Conservation (phyloP, 1,284 basidiomycete species). For the Ganoderma lingzhi region DNA sequence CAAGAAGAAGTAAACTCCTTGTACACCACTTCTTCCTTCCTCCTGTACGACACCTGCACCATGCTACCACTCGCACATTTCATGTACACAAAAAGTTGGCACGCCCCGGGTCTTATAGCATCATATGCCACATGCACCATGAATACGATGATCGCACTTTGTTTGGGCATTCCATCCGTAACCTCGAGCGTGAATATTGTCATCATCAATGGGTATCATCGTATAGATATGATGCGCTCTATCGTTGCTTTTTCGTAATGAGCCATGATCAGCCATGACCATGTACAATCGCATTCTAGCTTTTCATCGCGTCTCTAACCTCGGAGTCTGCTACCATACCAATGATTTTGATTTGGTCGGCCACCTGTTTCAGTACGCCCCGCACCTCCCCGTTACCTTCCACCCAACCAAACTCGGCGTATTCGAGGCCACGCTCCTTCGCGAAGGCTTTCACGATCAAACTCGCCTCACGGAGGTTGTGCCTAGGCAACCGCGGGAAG, state of each 20-base stretch:
- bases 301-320: conserved; percentile 64
- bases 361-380: conserved; percentile 80
- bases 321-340: conserved; percentile 76
- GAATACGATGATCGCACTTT: conserved; percentile 37
- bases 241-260: neutral
- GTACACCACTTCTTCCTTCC: conserved; percentile 38
- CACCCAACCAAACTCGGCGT: conserved; percentile 91
- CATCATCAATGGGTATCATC: neutral
- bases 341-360: conserved; percentile 83
- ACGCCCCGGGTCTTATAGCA: conserved; percentile 42
- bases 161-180: conserved; percentile 21
- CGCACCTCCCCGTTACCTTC: conserved; percentile 85
- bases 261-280: neutral
- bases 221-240: neutral
- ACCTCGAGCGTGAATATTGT: neutral
- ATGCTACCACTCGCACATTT: conserved; percentile 39
- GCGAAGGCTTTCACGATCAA: conserved; percentile 88
- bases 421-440: conserved; percentile 83
- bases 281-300: conserved; percentile 20
- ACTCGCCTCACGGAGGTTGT: conserved; percentile 89
- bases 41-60: conserved; percentile 41
- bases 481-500: conserved; percentile 94
- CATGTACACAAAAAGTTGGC: conserved; percentile 50
- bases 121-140: conserved; percentile 44
- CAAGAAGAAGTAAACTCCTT: conserved; percentile 85